These are phyloP conservation scores for Aegilops speltoides DNA, from an alignment of 176 grass and related monocot species.

Conservation along the genomic window DNA sequence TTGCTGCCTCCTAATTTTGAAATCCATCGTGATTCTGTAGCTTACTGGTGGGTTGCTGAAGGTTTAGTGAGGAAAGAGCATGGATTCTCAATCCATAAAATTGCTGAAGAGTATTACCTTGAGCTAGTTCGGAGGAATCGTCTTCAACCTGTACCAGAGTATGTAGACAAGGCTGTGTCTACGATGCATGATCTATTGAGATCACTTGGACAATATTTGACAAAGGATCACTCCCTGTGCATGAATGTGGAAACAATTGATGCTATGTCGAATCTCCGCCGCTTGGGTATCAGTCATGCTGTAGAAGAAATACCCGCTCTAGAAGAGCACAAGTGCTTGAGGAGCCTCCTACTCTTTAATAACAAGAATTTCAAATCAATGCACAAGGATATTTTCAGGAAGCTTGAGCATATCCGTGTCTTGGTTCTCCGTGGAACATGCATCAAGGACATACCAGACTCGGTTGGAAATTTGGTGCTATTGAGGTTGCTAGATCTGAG, in stretches of 20 bases:
- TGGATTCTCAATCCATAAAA: not conserved
- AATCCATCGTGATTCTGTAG: not conserved
- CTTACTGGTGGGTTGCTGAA: conserved; percentile 38
- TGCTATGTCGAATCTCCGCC: not conserved
- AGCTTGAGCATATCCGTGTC: conserved; percentile 18
- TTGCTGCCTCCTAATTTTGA: conserved; percentile 27
- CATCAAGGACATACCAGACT: conserved; percentile 19
- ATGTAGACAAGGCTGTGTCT: not conserved
- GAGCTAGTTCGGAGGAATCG: conserved; percentile 43
- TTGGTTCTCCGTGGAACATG: conserved; percentile 6
- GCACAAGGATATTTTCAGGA: not conserved
- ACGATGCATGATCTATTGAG: conserved; percentile 38
- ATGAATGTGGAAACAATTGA: not conserved
- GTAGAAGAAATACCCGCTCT: not conserved
- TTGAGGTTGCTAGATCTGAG: conserved; percentile 25
- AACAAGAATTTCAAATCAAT: not conserved
- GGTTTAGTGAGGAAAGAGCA: conserved; percentile 35
- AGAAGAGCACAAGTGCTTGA: not conserved
- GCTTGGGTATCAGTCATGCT: not conserved
- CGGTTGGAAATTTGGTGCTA: conserved; percentile 7
- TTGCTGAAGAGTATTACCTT: conserved; percentile 33
- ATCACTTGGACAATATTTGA: conserved; percentile 30
- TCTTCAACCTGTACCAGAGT: conserved; percentile 2
- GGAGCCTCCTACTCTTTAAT: not conserved
- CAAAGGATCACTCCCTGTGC: not conserved